Percentiles rank a stretch among this genome's conserved stretches.
Evolutionary conservation across 192 early-diverging fungal species (phyloP).

Genomic region (Funneliformis mosseae): DNA sequence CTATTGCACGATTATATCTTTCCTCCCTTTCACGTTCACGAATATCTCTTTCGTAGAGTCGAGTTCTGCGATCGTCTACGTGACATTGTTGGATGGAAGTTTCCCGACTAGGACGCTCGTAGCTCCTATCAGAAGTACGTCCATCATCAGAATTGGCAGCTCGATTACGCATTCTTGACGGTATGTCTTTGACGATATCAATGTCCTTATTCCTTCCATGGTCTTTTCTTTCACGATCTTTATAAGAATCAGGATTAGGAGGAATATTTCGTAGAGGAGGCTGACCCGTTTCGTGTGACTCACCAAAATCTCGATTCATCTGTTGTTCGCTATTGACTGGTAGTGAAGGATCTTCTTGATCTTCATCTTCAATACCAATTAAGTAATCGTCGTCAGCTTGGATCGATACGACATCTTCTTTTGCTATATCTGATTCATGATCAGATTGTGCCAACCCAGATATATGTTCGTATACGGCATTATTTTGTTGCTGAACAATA

Average conservation of each 20-base stretch:
- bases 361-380: constrained; percentile 4
- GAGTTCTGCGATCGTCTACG: constrained; percentile 13
- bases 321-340: not conserved
- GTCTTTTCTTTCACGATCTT: constrained; percentile 13
- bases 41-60: not conserved
- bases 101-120: constrained; percentile 9
- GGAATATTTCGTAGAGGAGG: not conserved
- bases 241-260: not conserved
- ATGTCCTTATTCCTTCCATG: not conserved
- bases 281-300: not conserved
- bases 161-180: not conserved
- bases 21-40: constrained; percentile 21
- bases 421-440: constrained; percentile 20
- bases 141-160: constrained; percentile 13
- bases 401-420: constrained; percentile 32
- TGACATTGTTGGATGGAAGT: not conserved
- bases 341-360: not conserved
- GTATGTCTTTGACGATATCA: not conserved
- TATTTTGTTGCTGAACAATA: not conserved
- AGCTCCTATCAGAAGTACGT: constrained; percentile 9
- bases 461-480: constrained; percentile 1
- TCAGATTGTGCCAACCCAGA: not conserved
- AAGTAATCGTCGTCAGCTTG: constrained; percentile 20
- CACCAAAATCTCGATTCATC: not conserved
- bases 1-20: constrained; percentile 23